phyloP scores from a whole-genome alignment of 371 early-diverging fungal species.

The Dinochytrium kinnereticum region DNA sequence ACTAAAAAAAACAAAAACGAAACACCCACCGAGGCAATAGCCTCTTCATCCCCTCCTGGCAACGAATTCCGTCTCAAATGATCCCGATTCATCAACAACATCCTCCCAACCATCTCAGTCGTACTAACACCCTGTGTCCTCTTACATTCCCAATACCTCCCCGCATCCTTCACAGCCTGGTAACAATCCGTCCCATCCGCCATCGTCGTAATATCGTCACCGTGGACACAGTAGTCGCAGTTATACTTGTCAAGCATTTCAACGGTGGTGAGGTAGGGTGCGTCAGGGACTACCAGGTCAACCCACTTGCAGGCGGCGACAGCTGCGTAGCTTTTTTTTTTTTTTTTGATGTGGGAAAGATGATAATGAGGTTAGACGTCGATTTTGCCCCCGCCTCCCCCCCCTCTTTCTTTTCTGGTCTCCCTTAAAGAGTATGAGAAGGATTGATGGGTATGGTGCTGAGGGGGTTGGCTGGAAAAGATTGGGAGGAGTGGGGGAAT shows the following conservation, averaged over 20 bases:
- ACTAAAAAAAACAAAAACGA: neutral
- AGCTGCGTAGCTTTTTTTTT: slow-evolving; percentile 89
- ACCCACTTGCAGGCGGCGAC: slow-evolving; percentile 97
- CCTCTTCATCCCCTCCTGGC: neutral
- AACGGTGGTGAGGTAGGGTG: slow-evolving; percentile 90
- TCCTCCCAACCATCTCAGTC: slow-evolving; percentile 94
- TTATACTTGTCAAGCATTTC: slow-evolving; percentile 82
- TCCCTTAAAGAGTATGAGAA: too few relatives aligned
- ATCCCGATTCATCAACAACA: slow-evolving; percentile 90
- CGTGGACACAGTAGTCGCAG: slow-evolving; percentile 93
- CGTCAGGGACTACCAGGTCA: slow-evolving; percentile 89
- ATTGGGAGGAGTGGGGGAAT: neutral
- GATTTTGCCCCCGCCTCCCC: too few relatives aligned
- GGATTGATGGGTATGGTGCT: too few relatives aligned
- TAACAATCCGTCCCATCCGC: slow-evolving; percentile 97
- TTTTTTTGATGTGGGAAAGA: too few relatives aligned
- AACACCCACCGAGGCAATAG: neutral
- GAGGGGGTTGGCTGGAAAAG: too few relatives aligned
- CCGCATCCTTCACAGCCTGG: slow-evolving; percentile 90
- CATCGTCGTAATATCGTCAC: slow-evolving; percentile 93
- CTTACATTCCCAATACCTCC: slow-evolving; percentile 92
- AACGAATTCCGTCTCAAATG: slow-evolving; percentile 52
- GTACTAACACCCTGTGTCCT: slow-evolving; percentile 93
- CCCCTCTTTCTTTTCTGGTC: too few relatives aligned
- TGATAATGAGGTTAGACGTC: too few relatives aligned